Conservation (phyloP, 2,329 filamentous ascomycete genomes). For the Cytospora leucostoma region DNA sequence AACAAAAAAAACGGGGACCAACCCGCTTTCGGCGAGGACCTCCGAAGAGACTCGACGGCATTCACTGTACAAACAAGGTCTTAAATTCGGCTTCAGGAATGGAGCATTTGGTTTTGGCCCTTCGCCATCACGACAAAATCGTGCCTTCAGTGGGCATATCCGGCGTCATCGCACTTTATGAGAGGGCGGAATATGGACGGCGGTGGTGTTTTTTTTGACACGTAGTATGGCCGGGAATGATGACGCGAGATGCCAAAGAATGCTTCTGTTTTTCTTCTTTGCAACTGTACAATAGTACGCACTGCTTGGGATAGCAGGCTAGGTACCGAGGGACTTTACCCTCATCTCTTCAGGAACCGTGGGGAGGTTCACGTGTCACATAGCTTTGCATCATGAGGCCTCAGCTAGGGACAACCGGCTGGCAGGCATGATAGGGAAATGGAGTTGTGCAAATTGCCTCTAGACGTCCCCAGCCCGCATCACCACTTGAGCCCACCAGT, state of each 20-base stretch:
- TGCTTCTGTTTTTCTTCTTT: constrained; percentile 1
- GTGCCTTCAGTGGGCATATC: constrained; percentile 4
- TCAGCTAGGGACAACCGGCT: constrained; percentile 3
- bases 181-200: not conserved
- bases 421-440: constrained; percentile 12
- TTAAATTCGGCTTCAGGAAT: constrained; percentile 5
- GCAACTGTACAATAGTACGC: constrained; percentile 15
- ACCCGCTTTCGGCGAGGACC: not conserved
- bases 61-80: constrained; percentile 9
- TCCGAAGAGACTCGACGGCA: not conserved
- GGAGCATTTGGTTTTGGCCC: not conserved
- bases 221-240: not conserved
- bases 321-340: constrained; percentile 9
- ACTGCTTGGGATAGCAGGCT: constrained; percentile 13
- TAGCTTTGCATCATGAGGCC: constrained; percentile 15
- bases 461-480: too few species aligned
- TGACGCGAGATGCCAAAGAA: not conserved
- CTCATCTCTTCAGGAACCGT: constrained; percentile 11
- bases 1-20: not conserved
- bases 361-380: constrained; percentile 17
- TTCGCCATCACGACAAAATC: constrained; percentile 1
- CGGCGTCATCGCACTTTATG: constrained; percentile 6
- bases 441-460: constrained; percentile 6
- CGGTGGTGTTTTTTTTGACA: not conserved
- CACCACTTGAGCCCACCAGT: too few species aligned